These are phyloP conservation scores for Trichoderma sp. DNA, from an alignment of 2,329 filamentous ascomycete species.

Conservation along the genomic window DNA sequence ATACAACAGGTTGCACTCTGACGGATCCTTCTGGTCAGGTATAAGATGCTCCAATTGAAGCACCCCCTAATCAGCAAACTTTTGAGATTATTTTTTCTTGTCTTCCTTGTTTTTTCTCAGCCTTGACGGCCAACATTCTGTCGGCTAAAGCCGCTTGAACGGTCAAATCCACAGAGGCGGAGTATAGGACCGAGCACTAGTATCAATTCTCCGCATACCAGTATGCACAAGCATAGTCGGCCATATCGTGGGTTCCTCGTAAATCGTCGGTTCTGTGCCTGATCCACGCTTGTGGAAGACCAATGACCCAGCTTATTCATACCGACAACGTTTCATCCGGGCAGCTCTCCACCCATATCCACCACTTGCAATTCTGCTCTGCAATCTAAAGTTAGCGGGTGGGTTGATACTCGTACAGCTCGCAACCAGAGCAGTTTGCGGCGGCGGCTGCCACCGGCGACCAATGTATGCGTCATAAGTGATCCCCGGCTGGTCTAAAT, in stretches of 20 bases:
- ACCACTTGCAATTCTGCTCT: background rate
- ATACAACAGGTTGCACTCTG: background rate
- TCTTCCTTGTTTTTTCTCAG: background rate
- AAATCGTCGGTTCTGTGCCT: slow-evolving; percentile 10
- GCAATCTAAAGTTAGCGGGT: slow-evolving; percentile 14
- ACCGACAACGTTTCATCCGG: slow-evolving; percentile 19
- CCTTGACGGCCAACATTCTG: background rate
- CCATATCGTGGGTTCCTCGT: background rate
- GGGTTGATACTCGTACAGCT: slow-evolving; percentile 1
- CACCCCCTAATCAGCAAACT: background rate
- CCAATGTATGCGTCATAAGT: slow-evolving; percentile 4
- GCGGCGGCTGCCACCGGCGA: background rate
- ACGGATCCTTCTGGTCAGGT: background rate
- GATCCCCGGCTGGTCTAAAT: background rate
- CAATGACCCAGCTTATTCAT: slow-evolving; percentile 7
- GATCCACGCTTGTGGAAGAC: slow-evolving; percentile 13
- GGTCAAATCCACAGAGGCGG: background rate
- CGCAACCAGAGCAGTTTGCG: slow-evolving; percentile 3
- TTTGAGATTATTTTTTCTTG: background rate
- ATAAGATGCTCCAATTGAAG: background rate
- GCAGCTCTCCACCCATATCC: slow-evolving; percentile 7
- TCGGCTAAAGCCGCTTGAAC: background rate
- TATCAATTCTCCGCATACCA: background rate
- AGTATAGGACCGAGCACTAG: background rate
- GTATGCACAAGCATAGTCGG: background rate